These are phyloP conservation scores for Ramaria sp. DNA, from an alignment of 768 basidiomycete genomes.

Conservation along the genomic window DNA sequence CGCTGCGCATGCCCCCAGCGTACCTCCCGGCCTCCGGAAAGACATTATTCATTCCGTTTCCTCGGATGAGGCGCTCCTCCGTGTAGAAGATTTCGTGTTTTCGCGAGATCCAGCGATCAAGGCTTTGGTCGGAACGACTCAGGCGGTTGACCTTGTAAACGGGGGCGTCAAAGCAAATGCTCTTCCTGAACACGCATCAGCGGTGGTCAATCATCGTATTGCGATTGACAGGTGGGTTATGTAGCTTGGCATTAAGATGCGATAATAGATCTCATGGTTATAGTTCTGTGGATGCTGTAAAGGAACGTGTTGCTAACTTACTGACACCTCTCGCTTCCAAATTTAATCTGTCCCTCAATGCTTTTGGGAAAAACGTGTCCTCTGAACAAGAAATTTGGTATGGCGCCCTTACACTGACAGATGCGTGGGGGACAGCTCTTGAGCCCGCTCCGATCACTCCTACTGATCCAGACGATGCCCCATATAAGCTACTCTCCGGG, in stretches of 20 bases:
- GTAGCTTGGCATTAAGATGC: too few species aligned
- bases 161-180: slow-evolving; percentile 65
- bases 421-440: slow-evolving; percentile 36
- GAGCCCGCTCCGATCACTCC: slow-evolving; percentile 64
- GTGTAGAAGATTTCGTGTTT: slow-evolving; percentile 33
- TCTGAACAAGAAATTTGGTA: slow-evolving; percentile 18
- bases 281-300: slow-evolving; percentile 31
- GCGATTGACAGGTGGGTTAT: slow-evolving; percentile 40
- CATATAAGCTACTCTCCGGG: slow-evolving; percentile 45
- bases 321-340: slow-evolving; percentile 32
- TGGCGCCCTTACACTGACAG: slow-evolving; percentile 40
- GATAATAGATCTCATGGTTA: background rate
- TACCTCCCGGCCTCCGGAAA: slow-evolving; percentile 37
- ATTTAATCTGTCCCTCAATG: slow-evolving; percentile 47
- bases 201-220: slow-evolving; percentile 64
- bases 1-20: slow-evolving; percentile 45
- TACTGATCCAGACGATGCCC: slow-evolving; percentile 23
- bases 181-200: slow-evolving; percentile 62
- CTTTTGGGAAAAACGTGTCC: slow-evolving; percentile 37
- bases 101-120: slow-evolving; percentile 28
- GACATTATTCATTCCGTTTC: slow-evolving; percentile 35
- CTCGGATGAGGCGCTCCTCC: slow-evolving; percentile 40
- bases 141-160: slow-evolving; percentile 56
- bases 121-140: slow-evolving; percentile 55
- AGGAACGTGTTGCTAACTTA: slow-evolving; percentile 33